Base-by-base conservation (phyloP, 2,329 filamentous ascomycete genomes). In the Colletotrichum neosansevieriae region DNA sequence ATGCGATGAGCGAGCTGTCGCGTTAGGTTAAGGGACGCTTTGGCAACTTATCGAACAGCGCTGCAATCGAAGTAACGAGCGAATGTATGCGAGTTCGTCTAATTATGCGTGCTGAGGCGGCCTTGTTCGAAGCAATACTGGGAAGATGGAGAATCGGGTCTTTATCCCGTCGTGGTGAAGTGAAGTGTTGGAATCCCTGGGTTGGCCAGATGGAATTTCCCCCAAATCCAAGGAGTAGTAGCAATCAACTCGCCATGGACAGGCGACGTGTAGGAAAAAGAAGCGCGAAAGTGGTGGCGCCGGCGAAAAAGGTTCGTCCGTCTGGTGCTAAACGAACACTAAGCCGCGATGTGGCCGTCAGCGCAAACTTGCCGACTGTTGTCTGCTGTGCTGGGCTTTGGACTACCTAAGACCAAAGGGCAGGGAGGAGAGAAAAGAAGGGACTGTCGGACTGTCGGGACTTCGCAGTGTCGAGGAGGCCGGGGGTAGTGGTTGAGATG, bases 261-360 rank as follows among this genome's bases (percentile, higher is more conserved):
- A 42, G 34, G 44, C 42, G 19, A 66, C 36, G 19, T 49, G 34
- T 47, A 40, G n/a, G 51, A 66, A 38, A 10, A 42, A 40, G 61
- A 64, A 51, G 65, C 62, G 61, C 66, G 56, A 59, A 53, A 53
- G 54, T 58, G 61, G 66, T 65, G 56, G 66, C 66, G 66, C 54
- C 50, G 61, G 66, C 54, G 54, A 47, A 34, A 64, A 66, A 59
- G 42, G 61, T 56, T 66, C 54, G 61, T 56, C 54, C 42, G 61
- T 60, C 49, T 63, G 56, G 47, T 66, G 66, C 66, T 69, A 69
- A 40, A 50, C 61, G 24, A 50, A 59, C 61, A 40, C 66, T 69
- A 60, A 58, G 36, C 45, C 49, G 62, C 58, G 50, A 56, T 69
- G 54, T 69, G 62, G 61, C 56, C 42, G 66, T 69, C 66, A 60